Percentiles rank a stretch among this genome's conserved stretches.
phyloP scores from a whole-genome alignment of 768 basidiomycete species.

The Sistotremastrum suecicum region DNA sequence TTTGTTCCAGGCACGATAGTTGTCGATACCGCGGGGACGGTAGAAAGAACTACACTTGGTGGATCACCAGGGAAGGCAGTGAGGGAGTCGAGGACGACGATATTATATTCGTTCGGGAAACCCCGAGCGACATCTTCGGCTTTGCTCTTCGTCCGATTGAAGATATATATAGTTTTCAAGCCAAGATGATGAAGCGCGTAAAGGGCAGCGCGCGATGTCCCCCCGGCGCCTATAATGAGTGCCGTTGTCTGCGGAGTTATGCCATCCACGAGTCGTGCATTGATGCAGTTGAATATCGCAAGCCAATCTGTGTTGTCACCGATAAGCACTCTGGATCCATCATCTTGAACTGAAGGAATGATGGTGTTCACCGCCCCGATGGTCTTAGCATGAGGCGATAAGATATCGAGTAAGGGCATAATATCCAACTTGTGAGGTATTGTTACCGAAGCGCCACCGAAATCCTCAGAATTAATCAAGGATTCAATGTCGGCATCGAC shows the following conservation, averaged over 20 bases:
- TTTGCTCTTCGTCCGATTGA: slow-evolving; percentile 69
- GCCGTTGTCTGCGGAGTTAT: slow-evolving; percentile 31
- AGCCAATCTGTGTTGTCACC: slow-evolving; percentile 98
- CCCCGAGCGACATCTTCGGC: slow-evolving; percentile 52
- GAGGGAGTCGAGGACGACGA: slow-evolving; percentile 48
- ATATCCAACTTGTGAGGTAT: slow-evolving; percentile 92
- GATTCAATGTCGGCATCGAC: slow-evolving; percentile 54
- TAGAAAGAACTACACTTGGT: slow-evolving; percentile 73
- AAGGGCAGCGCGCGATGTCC: slow-evolving; percentile 87
- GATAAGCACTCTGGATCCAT: slow-evolving; percentile 37
- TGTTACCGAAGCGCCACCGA: slow-evolving; percentile 94
- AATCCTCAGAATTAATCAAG: slow-evolving; percentile 49
- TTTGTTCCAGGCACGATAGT: slow-evolving; percentile 22
- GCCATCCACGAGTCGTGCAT: slow-evolving; percentile 24
- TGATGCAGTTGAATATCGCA: slow-evolving; percentile 56
- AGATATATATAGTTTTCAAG: slow-evolving; percentile 62
- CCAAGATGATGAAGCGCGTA: slow-evolving; percentile 70
- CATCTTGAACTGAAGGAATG: slow-evolving; percentile 32
- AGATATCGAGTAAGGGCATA: slow-evolving; percentile 64
- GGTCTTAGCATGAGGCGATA: slow-evolving; percentile 67
- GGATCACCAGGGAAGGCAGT: slow-evolving; percentile 34
- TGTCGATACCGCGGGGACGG: slow-evolving; percentile 64
- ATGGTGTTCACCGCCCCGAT: slow-evolving; percentile 97
- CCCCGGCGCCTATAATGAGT: slow-evolving; percentile 89
- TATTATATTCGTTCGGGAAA: slow-evolving; percentile 50